Percentiles rank a stretch among this genome's conserved stretches.
Conservation (phyloP, 495 filamentous ascomycete genomes). For the Penicillium nucicola region DNA sequence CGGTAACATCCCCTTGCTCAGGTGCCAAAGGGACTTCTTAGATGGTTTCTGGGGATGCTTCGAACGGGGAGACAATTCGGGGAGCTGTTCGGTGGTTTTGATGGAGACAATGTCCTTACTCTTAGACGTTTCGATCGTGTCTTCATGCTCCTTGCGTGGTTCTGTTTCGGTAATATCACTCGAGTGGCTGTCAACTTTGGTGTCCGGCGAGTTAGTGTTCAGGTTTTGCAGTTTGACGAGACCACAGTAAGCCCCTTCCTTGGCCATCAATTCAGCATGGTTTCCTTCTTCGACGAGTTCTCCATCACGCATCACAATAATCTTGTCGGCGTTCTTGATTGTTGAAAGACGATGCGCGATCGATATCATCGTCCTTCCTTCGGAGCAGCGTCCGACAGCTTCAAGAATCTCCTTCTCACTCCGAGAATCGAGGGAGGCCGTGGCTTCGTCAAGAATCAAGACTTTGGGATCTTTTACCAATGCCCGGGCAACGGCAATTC, state of each 20-base stretch:
- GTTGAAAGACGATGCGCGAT: conserved; percentile 42
- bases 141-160: no score
- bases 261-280: conserved; percentile 32
- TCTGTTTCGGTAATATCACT: no score
- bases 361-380: conserved; percentile 35
- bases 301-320: conserved; percentile 54
- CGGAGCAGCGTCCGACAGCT: conserved; percentile 36
- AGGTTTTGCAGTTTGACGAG: no score
- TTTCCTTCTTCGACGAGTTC: conserved; percentile 51
- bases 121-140: neutral
- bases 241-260: conserved; percentile 28
- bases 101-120: neutral
- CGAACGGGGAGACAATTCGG: neutral
- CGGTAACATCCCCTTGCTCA: neutral
- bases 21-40: neutral
- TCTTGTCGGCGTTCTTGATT: conserved; percentile 57
- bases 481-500: conserved; percentile 61
- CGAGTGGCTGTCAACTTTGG: no score
- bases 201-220: no score
- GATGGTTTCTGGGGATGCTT: neutral
- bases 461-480: conserved; percentile 72
- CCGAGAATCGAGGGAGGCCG: conserved; percentile 48
- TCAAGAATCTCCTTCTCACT: conserved; percentile 45
- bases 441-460: conserved; percentile 79
- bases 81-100: neutral